A percentile compares a stretch with the other conserved stretches of the same genome.
These are phyloP conservation scores for Phaffia australis DNA, from an alignment of 768 basidiomycete species.

Conservation along the genomic window DNA sequence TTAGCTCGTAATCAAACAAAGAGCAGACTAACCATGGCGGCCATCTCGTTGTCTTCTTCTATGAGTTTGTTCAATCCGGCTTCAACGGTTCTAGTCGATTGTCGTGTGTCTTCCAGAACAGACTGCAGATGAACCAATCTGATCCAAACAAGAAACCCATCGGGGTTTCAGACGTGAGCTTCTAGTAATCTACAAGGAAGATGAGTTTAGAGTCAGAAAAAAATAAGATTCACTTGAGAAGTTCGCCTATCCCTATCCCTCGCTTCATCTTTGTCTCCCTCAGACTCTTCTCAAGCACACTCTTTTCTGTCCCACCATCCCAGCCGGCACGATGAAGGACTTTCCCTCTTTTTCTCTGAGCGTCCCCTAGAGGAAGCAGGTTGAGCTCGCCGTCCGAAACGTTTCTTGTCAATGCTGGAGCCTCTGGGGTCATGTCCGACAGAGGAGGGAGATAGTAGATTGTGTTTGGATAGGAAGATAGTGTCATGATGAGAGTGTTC, in stretches of 20 bases:
- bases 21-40: not conserved
- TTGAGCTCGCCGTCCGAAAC: slow-evolving; percentile 14
- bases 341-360: slow-evolving; percentile 16
- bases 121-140: slow-evolving; percentile 9
- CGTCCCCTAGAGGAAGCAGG: slow-evolving; percentile 17
- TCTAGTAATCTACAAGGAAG: too few species aligned
- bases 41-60: slow-evolving; percentile 3
- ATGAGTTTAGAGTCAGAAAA: not conserved
- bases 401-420: slow-evolving; percentile 18
- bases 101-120: slow-evolving; percentile 7
- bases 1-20: too few species aligned
- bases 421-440: slow-evolving; percentile 43
- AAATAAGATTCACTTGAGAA: slow-evolving; percentile 49
- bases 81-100: slow-evolving; percentile 1
- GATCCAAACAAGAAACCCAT: too few species aligned
- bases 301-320: slow-evolving; percentile 31
- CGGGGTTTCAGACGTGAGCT: too few species aligned
- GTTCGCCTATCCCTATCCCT: slow-evolving; percentile 40
- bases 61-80: slow-evolving; percentile 5
- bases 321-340: slow-evolving; percentile 21
- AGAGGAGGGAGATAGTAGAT: slow-evolving; percentile 1
- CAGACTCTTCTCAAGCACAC: slow-evolving; percentile 35
- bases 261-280: slow-evolving; percentile 38
- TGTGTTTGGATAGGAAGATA: slow-evolving; percentile 40
- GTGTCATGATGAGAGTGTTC: slow-evolving; percentile 55